phyloP scores from a whole-genome alignment of 164 flowering plant genomes.

The Cinnamomum micranthum region DNA sequence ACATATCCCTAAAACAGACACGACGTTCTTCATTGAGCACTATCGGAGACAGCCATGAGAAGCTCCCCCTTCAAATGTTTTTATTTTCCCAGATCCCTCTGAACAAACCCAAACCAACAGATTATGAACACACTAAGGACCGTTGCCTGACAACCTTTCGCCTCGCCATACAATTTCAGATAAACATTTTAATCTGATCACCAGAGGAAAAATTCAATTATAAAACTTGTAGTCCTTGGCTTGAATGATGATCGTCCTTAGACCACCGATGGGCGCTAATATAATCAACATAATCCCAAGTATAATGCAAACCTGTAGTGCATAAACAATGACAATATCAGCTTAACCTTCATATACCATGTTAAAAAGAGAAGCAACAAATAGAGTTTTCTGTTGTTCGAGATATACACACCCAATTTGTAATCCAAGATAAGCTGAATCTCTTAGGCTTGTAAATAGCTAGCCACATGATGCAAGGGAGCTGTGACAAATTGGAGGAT shows the following conservation, averaged over 20 bases:
- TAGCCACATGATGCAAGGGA: conserved; percentile 81
- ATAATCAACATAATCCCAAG: conserved; percentile 10
- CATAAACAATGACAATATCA: not conserved
- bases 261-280: conserved; percentile 9
- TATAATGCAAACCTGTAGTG: conserved; percentile 13
- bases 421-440: conserved; percentile 55
- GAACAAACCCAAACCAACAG: not conserved
- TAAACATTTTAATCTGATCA: not conserved
- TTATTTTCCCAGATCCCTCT: not conserved
- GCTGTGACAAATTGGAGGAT: conserved; percentile 29
- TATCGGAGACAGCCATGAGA: not conserved
- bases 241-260: conserved; percentile 3
- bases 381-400: not conserved
- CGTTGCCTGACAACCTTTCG: not conserved
- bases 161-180: not conserved
- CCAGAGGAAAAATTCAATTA: not conserved
- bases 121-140: not conserved
- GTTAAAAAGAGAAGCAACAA: not conserved
- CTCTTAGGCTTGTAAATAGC: conserved; percentile 48
- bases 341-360: not conserved
- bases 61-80: not conserved
- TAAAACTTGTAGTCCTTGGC: conserved; percentile 13
- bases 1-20: not conserved
- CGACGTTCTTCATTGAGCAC: not conserved
- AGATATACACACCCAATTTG: conserved; percentile 45